Base-by-base conservation (phyloP, 108 stramenopile genomes). In the Nitzschia palea region DNA sequence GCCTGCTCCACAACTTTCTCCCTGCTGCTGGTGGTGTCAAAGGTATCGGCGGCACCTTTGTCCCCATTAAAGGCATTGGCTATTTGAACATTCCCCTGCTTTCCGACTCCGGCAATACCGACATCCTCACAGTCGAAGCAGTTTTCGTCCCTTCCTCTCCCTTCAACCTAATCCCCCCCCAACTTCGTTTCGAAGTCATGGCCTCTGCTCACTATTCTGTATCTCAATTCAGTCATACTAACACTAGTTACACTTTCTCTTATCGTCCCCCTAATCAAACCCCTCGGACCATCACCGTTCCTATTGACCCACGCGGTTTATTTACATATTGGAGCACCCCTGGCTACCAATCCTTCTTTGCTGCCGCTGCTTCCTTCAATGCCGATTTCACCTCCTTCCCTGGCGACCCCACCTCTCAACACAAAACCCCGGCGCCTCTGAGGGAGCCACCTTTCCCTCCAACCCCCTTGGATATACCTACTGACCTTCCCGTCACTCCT, bases 281-380 rank as follows among this genome's bases (percentile, higher is more conserved):
- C 18, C 8, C 50, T 8, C 18, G 18, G 20, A 8, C 8, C 8
- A 10, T 51, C 50, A n/a, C n/a, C n/a, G n/a, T n/a, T n/a, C n/a
- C n/a, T n/a, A n/a, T n/a, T n/a, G n/a, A n/a, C n/a, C n/a, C 6
- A 10, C 10, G 20, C 8, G 50, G 50, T 18, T 18, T 51, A 22
- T 51, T 51, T 18, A 51, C 18, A 10, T 20, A n/a, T 20, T 20
- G 50, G 18, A n/a, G 17, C 10, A 20, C 50, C 18, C 50, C 50
- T n/a, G 50, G 50, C 10, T 51, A 51, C 50, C 10, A 51, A 8
- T 10, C 50, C 8, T 51, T 51, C 50, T 51, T n/a, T n/a, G n/a
- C n/a, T n/a, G n/a, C n/a, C n/a, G n/a, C n/a, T n/a, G n/a, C n/a
- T n/a, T n/a, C n/a, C n/a, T n/a, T n/a, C n/a, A n/a, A n/a, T n/a